Evolutionary conservation across 2,329 filamentous ascomycete species (phyloP), one percentile per base, ranked within the genome.

Genomic region (Cryphonectria naterciae): DNA sequence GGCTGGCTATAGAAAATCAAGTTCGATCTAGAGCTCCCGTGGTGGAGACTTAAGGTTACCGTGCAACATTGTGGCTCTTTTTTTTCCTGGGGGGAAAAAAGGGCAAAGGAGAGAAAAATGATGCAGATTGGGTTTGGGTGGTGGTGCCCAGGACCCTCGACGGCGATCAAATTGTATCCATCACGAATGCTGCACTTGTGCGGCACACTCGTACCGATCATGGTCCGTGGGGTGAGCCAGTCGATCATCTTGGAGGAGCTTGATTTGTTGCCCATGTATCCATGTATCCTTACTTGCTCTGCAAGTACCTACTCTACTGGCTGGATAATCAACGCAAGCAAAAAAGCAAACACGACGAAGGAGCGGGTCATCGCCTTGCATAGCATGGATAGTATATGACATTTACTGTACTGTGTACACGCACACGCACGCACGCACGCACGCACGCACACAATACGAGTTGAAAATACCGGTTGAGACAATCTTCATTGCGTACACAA

Each of bases 1-100:
- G 68, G 62, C 52, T 52, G 68, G 62, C 11, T 11, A 65, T 61
- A 65, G 52, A 69, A 65, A 64, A 39, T 66, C 52, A 28, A 46
- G 43, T 65, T 49, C 15, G 19, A 58, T 58, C 54, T 58, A 22
- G 25, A 58, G 54, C 28, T 58, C 28, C 54, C 19, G 22, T 10
- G n/a, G 54, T 35, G 25, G 54, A 10, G 54, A 58, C 54, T 35
- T 35, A 28, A 28, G 54, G 25, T 10, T 58, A 8, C 15, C 19
- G 25, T 58, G 54, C 54, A 8, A 58, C 15, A 58, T 19, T 13
- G 15, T 32, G 54, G 25, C 13, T 22, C 17, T 19, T 28, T 56
- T 58, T 25, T 58, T 17, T 11, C 25, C 15, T 4, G 32, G 32
- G 32, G 32, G 2, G 4, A 3, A 32, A 32, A 32, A 32, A 32